phyloP scores from a whole-genome alignment of 192 early-diverging fungal genomes.

The Coemansia sp. region DNA sequence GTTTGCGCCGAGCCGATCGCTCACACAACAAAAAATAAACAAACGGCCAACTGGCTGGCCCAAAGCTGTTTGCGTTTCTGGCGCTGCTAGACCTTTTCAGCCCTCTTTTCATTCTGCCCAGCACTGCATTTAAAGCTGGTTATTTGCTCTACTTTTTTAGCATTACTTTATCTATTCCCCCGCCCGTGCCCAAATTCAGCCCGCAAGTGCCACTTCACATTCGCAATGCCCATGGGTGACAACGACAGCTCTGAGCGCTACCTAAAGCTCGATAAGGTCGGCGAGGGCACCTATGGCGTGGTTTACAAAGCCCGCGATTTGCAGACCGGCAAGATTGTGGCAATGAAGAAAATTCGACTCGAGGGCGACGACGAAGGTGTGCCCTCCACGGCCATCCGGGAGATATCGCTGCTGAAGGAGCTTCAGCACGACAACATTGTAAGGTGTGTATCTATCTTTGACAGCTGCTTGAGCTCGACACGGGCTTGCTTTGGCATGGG shows the following conservation, averaged over 20 bases:
- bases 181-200: neutral
- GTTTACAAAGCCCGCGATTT: constrained; percentile 72
- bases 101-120: neutral
- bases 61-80: neutral
- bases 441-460: constrained; percentile 54
- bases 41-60: neutral
- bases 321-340: constrained; percentile 59
- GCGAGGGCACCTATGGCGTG: constrained; percentile 82
- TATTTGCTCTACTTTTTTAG: neutral
- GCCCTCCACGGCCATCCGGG: constrained; percentile 81
- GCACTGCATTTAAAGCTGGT: neutral
- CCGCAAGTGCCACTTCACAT: neutral
- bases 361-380: constrained; percentile 70
- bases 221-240: constrained; percentile 32
- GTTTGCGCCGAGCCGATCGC: neutral
- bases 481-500: neutral
- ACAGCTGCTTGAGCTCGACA: neutral
- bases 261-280: constrained; percentile 74
- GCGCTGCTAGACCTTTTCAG: neutral
- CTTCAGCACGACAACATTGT: constrained; percentile 83
- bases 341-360: constrained; percentile 73
- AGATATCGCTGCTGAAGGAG: constrained; percentile 86
- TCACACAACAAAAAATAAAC: neutral
- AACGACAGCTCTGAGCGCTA: constrained; percentile 53
- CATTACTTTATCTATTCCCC: neutral